Evolutionary conservation across 441 rosid genomes (phyloP).

Genomic region (Codiaeum variegatum): DNA sequence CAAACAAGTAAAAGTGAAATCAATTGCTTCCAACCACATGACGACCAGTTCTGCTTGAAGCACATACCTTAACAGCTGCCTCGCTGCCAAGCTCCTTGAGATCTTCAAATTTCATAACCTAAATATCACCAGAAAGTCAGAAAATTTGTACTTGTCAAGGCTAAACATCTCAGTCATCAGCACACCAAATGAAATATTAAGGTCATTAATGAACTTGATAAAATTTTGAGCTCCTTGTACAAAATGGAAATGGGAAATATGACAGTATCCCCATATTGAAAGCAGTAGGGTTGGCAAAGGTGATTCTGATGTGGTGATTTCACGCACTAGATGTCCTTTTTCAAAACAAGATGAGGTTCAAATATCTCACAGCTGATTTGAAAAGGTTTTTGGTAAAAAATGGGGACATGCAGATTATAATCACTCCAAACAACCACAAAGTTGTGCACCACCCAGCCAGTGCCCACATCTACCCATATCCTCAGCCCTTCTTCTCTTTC

Average conservation of each 20-base stretch:
- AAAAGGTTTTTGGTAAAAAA: background rate
- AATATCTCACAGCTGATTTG: background rate
- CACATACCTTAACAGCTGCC: conserved; percentile 80
- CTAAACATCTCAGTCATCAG: background rate
- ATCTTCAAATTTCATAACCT: conserved; percentile 98
- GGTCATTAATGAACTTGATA: background rate
- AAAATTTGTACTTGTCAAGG: conserved; percentile 1
- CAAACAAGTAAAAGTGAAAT: background rate
- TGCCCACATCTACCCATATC: no score
- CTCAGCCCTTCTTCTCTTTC: no score
- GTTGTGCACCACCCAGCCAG: no score
- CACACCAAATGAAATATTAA: background rate
- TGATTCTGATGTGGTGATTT: background rate
- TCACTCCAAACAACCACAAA: background rate
- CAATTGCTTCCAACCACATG: background rate
- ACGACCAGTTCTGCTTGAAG: background rate
- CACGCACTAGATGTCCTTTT: no score
- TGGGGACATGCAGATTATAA: background rate
- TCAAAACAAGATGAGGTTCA: background rate
- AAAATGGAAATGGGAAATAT: background rate
- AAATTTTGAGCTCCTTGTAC: background rate
- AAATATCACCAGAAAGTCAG: conserved; percentile 23
- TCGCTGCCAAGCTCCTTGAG: conserved; percentile 90
- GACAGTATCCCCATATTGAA: background rate
- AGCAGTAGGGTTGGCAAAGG: background rate